Conservation (phyloP, 2,329 filamentous ascomycete species). For the Botryosphaeria dothidea region DNA sequence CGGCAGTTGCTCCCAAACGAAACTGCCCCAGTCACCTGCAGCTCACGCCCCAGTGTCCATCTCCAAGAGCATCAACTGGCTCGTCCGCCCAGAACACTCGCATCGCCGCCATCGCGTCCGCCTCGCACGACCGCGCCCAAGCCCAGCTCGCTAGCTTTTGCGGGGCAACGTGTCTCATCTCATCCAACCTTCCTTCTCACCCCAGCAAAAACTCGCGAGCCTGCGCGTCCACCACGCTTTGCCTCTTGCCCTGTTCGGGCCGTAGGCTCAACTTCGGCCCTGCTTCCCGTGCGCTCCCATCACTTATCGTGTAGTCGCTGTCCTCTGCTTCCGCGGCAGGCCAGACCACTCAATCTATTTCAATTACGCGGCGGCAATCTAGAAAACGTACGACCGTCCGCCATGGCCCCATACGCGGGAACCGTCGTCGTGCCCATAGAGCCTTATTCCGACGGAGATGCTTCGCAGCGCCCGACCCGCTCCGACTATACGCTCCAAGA, state of each 20-base stretch:
- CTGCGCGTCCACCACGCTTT: neutral
- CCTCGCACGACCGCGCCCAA: too few species aligned
- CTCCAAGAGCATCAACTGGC: neutral
- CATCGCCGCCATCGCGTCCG: neutral
- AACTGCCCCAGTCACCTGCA: neutral
- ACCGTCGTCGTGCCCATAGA: neutral
- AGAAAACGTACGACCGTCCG: neutral
- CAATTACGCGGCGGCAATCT: neutral
- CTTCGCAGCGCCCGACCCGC: constrained; percentile 37
- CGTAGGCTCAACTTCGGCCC: constrained; percentile 9
- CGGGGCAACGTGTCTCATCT: neutral
- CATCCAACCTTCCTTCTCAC: neutral
- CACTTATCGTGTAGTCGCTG: too few species aligned
- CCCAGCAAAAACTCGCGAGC: neutral
- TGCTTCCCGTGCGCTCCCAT: neutral
- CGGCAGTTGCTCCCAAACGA: neutral
- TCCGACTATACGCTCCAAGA: constrained; percentile 38
- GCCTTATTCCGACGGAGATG: constrained; percentile 37
- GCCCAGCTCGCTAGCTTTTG: neutral
- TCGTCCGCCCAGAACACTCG: neutral
- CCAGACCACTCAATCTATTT: neutral
- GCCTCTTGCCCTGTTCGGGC: neutral
- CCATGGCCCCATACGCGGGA: neutral
- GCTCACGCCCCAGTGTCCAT: too few species aligned
- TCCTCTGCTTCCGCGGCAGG: neutral